A percentile compares a stretch with the other conserved stretches of the same genome.
Conservation (phyloP, 495 filamentous ascomycete genomes). For the Halenospora varia region DNA sequence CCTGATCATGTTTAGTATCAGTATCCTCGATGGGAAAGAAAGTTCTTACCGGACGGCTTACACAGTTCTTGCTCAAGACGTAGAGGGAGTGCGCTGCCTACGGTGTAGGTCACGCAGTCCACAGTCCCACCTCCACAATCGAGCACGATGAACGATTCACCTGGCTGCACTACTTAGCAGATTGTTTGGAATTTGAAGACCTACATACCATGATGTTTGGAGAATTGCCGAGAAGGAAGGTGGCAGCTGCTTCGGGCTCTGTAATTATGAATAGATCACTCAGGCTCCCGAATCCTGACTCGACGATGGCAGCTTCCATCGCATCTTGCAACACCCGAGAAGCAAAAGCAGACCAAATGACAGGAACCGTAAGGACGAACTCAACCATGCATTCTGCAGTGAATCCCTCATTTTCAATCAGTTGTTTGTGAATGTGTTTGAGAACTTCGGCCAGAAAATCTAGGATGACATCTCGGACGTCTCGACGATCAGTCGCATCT, state of each 20-base stretch:
- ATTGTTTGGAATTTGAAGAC: no score
- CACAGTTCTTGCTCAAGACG: constrained; percentile 15
- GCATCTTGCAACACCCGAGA: constrained; percentile 30
- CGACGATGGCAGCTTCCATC: constrained; percentile 25
- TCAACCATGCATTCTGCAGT: constrained; percentile 4
- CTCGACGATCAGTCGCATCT: no score
- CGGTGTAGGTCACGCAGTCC: constrained; percentile 36
- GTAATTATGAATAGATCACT: constrained; percentile 29
- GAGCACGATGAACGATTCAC: constrained; percentile 23
- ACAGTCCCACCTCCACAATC: constrained; percentile 40
- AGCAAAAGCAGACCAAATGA: constrained; percentile 28
- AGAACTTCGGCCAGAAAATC: constrained; percentile 23
- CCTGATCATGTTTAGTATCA: no score
- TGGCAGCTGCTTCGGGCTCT: constrained; percentile 31
- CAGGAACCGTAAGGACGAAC: constrained; percentile 30
- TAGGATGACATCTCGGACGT: constrained; percentile 25
- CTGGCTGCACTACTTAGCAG: no score
- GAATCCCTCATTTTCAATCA: constrained; percentile 1
- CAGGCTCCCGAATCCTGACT: constrained; percentile 18
- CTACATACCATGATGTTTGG: background rate
- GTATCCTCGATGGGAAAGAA: no score
- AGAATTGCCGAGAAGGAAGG: constrained; percentile 26
- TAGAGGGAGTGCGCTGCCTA: constrained; percentile 28
- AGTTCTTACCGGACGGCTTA: no score
- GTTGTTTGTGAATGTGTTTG: constrained; percentile 22